Conservation (phyloP, 495 filamentous ascomycete species). For the Aspergillus leporis region DNA sequence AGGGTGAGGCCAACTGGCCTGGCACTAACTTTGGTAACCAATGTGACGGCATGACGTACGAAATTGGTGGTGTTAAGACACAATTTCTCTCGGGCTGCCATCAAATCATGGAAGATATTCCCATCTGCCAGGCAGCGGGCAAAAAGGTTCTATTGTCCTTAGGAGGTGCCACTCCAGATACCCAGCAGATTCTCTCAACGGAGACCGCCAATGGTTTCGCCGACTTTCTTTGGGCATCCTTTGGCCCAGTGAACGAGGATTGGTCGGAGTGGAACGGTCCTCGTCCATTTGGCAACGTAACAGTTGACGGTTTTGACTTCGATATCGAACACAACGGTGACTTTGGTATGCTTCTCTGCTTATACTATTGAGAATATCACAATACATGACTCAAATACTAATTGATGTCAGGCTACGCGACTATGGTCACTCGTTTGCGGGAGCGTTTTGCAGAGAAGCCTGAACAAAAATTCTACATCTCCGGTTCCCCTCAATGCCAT, state of each 20-base stretch:
- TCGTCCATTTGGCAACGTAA: constrained; percentile 61
- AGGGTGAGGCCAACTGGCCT: constrained; percentile 53
- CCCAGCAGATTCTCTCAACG: constrained; percentile 37
- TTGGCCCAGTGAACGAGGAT: constrained; percentile 49
- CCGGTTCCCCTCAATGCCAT: constrained; percentile 64
- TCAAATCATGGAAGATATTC: constrained; percentile 61
- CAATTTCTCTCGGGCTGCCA: constrained; percentile 47
- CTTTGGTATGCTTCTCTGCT: constrained; percentile 40
- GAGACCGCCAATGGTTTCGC: constrained; percentile 50
- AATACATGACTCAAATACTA: constrained; percentile 8
- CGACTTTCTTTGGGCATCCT: constrained; percentile 63
- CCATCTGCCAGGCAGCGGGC: constrained; percentile 60
- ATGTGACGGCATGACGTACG: constrained; percentile 54
- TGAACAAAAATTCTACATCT: constrained; percentile 58
- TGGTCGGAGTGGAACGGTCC: constrained; percentile 39
- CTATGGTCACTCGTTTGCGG: constrained; percentile 55
- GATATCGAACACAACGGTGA: constrained; percentile 57
- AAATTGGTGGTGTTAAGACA: constrained; percentile 26
- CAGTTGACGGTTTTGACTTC: constrained; percentile 73
- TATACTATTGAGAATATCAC: constrained; percentile 7
- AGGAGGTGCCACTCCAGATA: constrained; percentile 52
- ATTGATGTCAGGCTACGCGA: constrained; percentile 35
- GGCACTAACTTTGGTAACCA: constrained; percentile 67
- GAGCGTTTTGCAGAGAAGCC: constrained; percentile 44
- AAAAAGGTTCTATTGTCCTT: constrained; percentile 70